Evolutionary conservation across 371 early-diverging fungal species (phyloP).

Genomic region (Parasitella parasitica): DNA sequence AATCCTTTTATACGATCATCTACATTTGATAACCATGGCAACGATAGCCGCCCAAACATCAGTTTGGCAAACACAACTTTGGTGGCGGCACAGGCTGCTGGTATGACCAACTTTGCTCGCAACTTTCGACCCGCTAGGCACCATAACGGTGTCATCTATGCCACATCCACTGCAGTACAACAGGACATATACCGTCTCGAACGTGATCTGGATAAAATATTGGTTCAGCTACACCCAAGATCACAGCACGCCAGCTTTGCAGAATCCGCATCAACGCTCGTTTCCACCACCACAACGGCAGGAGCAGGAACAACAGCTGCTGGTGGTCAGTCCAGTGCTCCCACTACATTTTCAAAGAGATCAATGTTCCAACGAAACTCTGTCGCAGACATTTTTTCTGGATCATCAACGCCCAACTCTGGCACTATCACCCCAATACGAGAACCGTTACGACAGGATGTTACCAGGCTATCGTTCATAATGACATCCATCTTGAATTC

Average conservation of each 20-base stretch:
- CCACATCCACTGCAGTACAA: constrained; percentile 45
- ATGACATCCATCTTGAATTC: constrained; percentile 28
- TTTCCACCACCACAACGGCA: too few relatives aligned
- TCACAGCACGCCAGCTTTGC: constrained; percentile 28
- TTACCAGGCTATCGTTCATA: constrained; percentile 13
- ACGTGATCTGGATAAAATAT: constrained; percentile 38
- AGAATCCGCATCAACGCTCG: constrained; percentile 5
- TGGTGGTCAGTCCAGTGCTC: neutral
- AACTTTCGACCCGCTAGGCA: constrained; percentile 22
- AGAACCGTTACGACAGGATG: neutral
- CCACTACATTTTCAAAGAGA: neutral
- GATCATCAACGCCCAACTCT: neutral
- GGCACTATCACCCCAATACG: neutral
- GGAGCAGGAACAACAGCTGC: neutral
- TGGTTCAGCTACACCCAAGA: constrained; percentile 13
- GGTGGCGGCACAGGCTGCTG: constrained; percentile 33
- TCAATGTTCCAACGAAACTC: constrained; percentile 4
- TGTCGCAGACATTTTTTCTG: constrained; percentile 3
- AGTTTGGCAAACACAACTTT: constrained; percentile 21
- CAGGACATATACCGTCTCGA: constrained; percentile 48
- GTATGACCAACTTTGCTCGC: constrained; percentile 23
- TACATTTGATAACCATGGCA: neutral
- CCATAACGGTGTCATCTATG: constrained; percentile 29
- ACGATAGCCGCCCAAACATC: neutral
- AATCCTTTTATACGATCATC: constrained; percentile 16